A percentile compares a stretch with the other conserved stretches of the same genome.
Conservation (phyloP, 768 basidiomycete genomes). For the Rubroboletus pulcherrimus region DNA sequence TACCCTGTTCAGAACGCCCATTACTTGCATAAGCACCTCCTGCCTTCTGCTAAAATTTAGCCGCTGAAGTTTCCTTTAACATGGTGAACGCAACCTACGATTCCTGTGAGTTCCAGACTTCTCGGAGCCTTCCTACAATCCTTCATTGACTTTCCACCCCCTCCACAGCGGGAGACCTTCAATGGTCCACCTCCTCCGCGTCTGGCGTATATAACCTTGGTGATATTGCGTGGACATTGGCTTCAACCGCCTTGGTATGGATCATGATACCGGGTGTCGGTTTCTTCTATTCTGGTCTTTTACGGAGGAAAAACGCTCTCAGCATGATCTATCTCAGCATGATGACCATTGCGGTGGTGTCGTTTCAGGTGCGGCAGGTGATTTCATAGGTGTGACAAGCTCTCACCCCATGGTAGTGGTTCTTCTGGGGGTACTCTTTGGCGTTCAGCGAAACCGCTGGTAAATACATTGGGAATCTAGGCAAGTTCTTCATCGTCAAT, state of each 20-base stretch:
- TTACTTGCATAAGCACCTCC: neutral
- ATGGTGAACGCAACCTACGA: constrained; percentile 47
- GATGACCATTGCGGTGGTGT: constrained; percentile 72
- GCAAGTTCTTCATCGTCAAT: constrained; percentile 37
- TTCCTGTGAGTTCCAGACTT: constrained; percentile 27
- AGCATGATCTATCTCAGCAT: constrained; percentile 84
- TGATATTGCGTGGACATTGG: constrained; percentile 67
- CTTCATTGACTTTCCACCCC: neutral
- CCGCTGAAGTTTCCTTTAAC: constrained; percentile 2
- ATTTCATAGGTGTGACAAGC: constrained; percentile 5
- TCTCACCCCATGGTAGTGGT: constrained; percentile 57
- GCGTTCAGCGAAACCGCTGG: constrained; percentile 78
- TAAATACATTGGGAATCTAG: constrained; percentile 81
- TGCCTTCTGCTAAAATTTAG: neutral
- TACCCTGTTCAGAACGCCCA: constrained; percentile 1
- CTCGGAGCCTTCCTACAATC: no score
- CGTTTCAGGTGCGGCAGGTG: constrained; percentile 76
- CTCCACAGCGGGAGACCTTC: constrained; percentile 38
- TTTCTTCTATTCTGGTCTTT: constrained; percentile 87
- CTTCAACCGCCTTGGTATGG: constrained; percentile 77
- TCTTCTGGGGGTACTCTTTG: constrained; percentile 95
- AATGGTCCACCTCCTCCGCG: constrained; percentile 20
- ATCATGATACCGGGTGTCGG: constrained; percentile 85
- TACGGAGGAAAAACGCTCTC: constrained; percentile 90
- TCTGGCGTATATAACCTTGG: constrained; percentile 52